Conservation (phyloP, 306 rosid species). For the Phaseolus lunatus region DNA sequence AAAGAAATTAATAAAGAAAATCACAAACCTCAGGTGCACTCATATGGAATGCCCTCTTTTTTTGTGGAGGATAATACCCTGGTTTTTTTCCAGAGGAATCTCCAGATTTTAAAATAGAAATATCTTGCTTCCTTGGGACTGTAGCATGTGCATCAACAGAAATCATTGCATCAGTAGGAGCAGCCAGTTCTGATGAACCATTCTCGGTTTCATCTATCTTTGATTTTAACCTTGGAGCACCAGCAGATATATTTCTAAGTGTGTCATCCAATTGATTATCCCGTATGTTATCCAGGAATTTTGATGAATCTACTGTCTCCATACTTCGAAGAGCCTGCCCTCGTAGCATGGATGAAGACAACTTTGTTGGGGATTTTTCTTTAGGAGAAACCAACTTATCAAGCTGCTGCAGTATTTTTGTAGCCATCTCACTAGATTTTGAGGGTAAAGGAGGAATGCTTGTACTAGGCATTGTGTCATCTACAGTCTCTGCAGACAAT, state of each 20-base stretch:
- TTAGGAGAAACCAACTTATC: slow-evolving; percentile 76
- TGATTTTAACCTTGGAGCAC: slow-evolving; percentile 54
- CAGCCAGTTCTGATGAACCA: slow-evolving; percentile 48
- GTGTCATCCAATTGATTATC: slow-evolving; percentile 44
- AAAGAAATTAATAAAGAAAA: slow-evolving; percentile 24
- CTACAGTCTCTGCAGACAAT: slow-evolving; percentile 55
- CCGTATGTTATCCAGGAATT: slow-evolving; percentile 49
- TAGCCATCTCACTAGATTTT: slow-evolving; percentile 81
- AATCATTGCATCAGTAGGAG: slow-evolving; percentile 45
- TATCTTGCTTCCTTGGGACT: slow-evolving; percentile 45
- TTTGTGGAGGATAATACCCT: slow-evolving; percentile 53
- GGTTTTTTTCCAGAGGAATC: slow-evolving; percentile 51
- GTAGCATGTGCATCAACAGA: slow-evolving; percentile 46
- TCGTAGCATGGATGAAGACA: slow-evolving; percentile 82
- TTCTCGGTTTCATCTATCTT: slow-evolving; percentile 56
- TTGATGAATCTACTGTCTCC: slow-evolving; percentile 80
- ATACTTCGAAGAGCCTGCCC: slow-evolving; percentile 90
- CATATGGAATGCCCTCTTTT: slow-evolving; percentile 76
- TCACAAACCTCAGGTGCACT: slow-evolving; percentile 88
- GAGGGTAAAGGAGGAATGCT: slow-evolving; percentile 62
- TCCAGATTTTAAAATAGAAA: slow-evolving; percentile 36
- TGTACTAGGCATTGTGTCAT: slow-evolving; percentile 58
- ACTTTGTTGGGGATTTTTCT: slow-evolving; percentile 71
- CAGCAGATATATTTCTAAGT: slow-evolving; percentile 40
- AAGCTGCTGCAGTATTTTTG: slow-evolving; percentile 86